A percentile compares a stretch with the other conserved stretches of the same genome.
These are phyloP conservation scores for Massarina eburnea DNA, from an alignment of 2,329 filamentous ascomycete species.

Conservation along the genomic window DNA sequence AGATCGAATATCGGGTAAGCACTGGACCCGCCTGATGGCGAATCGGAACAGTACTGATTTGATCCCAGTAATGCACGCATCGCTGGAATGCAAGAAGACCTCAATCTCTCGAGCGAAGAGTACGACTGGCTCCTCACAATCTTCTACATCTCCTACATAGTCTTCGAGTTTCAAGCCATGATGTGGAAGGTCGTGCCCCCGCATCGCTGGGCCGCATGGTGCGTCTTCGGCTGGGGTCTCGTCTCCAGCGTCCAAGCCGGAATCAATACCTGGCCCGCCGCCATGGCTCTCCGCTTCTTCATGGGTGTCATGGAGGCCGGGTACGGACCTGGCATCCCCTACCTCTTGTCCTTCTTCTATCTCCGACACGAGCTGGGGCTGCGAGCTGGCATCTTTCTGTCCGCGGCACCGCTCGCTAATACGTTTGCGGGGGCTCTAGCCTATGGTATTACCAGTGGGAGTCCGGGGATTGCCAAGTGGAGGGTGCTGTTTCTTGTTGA, in stretches of 20 bases:
- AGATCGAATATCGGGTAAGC: conserved; percentile 42
- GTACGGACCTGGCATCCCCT: conserved; percentile 50
- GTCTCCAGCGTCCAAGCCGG: conserved; percentile 37
- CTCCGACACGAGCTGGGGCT: conserved; percentile 59
- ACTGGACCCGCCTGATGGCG: neutral
- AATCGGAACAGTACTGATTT: neutral
- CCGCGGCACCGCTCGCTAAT: conserved; percentile 69
- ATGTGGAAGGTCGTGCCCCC: conserved; percentile 42
- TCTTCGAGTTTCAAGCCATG: conserved; percentile 39
- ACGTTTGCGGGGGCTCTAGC: conserved; percentile 70
- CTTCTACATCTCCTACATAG: conserved; percentile 44
- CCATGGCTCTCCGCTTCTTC: conserved; percentile 40
- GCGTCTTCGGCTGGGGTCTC: conserved; percentile 39
- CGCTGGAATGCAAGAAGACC: conserved; percentile 42
- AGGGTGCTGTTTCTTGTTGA: conserved; percentile 56
- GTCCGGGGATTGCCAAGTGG: conserved; percentile 62
- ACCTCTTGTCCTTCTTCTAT: conserved; percentile 61
- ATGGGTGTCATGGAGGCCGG: conserved; percentile 48
- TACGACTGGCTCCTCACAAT: conserved; percentile 43
- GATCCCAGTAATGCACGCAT: conserved; percentile 43
- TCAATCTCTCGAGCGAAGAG: conserved; percentile 23
- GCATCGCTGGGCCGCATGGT: conserved; percentile 39
- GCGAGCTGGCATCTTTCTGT: conserved; percentile 57
- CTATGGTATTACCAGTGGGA: conserved; percentile 60
- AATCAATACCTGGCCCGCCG: conserved; percentile 30